A percentile compares a stretch with the other conserved stretches of the same genome.
Conservation (phyloP, 2,329 filamentous ascomycete species). For the Ceratocystis smalleyi region DNA sequence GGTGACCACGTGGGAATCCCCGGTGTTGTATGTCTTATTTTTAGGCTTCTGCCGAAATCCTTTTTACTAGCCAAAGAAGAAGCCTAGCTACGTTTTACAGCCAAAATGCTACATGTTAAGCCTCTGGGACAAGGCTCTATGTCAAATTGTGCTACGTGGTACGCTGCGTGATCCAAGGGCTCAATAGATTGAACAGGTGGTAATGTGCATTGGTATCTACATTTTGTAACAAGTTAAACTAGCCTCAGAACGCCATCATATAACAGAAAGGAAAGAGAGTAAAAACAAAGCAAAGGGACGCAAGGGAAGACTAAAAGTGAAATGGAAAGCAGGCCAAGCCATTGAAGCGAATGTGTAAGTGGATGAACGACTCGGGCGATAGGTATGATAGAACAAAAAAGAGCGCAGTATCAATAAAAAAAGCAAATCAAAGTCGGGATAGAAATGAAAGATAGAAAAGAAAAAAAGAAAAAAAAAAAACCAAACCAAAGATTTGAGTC, state of each 20-base stretch:
- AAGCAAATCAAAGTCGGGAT: neutral
- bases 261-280: slow-evolving; percentile 3
- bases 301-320: slow-evolving; percentile 5
- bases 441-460: neutral
- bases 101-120: neutral
- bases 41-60: no score
- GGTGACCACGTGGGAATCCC: no score
- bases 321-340: neutral
- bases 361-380: neutral
- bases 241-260: slow-evolving; percentile 15
- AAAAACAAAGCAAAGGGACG: slow-evolving; percentile 4
- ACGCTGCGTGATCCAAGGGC: neutral
- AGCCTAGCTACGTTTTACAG: no score
- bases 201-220: slow-evolving; percentile 6
- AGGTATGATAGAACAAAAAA: neutral
- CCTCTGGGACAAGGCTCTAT: neutral
- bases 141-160: neutral
- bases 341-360: neutral
- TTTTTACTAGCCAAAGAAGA: no score
- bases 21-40: no score
- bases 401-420: neutral
- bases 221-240: slow-evolving; percentile 10
- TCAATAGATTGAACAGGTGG: neutral
- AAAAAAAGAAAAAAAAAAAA: neutral
- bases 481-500: neutral